Evolutionary conservation across 768 basidiomycete genomes (phyloP).

Genomic region (Lactarius quietus): DNA sequence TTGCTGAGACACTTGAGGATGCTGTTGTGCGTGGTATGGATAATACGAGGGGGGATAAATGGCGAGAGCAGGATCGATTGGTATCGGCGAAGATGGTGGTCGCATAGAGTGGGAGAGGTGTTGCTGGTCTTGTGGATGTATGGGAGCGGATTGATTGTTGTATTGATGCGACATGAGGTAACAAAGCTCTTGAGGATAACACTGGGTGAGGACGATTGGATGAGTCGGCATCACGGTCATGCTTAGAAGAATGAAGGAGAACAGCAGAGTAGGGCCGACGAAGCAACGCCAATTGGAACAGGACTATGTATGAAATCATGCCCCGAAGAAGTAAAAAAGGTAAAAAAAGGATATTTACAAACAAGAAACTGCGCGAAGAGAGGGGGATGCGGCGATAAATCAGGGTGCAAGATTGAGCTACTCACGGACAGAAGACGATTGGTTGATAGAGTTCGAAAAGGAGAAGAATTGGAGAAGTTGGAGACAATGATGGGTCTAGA

Average conservation of each 20-base stretch:
- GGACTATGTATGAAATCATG: neutral
- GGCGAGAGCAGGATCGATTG: slow-evolving; percentile 72
- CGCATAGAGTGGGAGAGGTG: slow-evolving; percentile 42
- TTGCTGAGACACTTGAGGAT: slow-evolving; percentile 46
- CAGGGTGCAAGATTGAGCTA: neutral
- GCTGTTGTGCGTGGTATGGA: slow-evolving; percentile 45
- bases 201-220: slow-evolving; percentile 28
- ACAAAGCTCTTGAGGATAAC: slow-evolving; percentile 31
- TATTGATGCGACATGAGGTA: slow-evolving; percentile 32
- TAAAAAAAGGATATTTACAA: neutral
- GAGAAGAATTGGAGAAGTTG: neutral
- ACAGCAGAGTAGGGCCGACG: neutral
- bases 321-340: neutral
- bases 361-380: neutral
- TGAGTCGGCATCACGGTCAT: slow-evolving; percentile 18
- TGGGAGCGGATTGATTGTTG: slow-evolving; percentile 36
- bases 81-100: slow-evolving; percentile 56
- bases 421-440: neutral
- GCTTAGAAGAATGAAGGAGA: neutral
- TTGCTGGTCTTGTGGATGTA: slow-evolving; percentile 39
- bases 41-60: slow-evolving; percentile 61
- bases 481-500: neutral
- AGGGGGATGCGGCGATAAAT: neutral
- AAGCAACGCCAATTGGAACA: neutral
- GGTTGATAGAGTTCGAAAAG: neutral